Evolutionary conservation across 1,284 basidiomycete genomes (phyloP).

Genomic region (Xerocomus alliaceus): DNA sequence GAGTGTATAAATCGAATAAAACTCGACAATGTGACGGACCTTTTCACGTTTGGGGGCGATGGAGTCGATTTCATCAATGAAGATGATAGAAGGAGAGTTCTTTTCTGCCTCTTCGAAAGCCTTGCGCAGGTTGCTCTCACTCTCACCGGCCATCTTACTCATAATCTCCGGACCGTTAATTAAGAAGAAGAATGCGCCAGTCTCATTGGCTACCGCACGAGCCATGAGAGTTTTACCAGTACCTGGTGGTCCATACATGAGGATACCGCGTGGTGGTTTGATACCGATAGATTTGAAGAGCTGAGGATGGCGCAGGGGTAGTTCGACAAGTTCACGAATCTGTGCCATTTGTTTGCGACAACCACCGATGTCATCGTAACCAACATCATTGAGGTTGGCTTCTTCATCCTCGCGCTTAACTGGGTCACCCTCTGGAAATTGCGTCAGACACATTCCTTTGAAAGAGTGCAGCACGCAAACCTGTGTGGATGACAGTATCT

Average conservation of each 20-base stretch:
- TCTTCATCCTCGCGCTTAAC: constrained; percentile 99
- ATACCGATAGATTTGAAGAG: constrained; percentile 99
- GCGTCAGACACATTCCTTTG: constrained; percentile 21
- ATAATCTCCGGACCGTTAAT: constrained; percentile 99
- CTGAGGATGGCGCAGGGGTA: constrained; percentile 97
- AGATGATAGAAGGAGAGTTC: constrained; percentile 99
- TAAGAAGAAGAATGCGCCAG: constrained; percentile 99
- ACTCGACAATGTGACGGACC: constrained; percentile 38
- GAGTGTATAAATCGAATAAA: constrained; percentile 12
- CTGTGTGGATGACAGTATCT: constrained; percentile 95
- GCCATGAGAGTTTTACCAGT: constrained; percentile 99
- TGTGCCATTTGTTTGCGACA: constrained; percentile 99
- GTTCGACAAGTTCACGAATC: constrained; percentile 98
- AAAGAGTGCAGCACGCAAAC: constrained; percentile 44
- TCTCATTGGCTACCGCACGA: constrained; percentile 98
- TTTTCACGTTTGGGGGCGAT: constrained; percentile 99
- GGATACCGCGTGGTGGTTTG: constrained; percentile 97
- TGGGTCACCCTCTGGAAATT: constrained; percentile 86
- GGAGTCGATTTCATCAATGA: constrained; percentile 99
- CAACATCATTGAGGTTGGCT: constrained; percentile 94
- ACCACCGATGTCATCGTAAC: constrained; percentile 99
- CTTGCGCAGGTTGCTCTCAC: constrained; percentile 95
- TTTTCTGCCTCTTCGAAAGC: constrained; percentile 99
- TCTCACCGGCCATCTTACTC: constrained; percentile 99
- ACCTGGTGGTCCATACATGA: constrained; percentile 96